Base-by-base conservation (phyloP, 306 rosid genomes). In the Cucumis melo region DNA sequence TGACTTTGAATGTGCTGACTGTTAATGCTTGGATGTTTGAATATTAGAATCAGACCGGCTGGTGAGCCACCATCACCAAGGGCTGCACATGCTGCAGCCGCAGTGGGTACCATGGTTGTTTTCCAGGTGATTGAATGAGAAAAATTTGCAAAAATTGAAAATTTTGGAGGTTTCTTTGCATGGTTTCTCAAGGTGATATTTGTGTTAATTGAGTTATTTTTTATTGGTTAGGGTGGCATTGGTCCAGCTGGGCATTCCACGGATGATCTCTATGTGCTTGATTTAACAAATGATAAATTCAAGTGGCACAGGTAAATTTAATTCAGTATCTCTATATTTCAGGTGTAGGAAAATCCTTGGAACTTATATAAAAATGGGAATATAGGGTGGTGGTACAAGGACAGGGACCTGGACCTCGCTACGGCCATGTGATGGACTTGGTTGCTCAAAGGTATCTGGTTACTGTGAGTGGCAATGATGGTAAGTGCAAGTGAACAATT, bases 181-280 rank as follows among this genome's bases (percentile, higher is more conserved):
- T 51, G 60, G 38, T 23, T 60, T 38, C 27, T 42, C 42, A 50
- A 23, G n/a, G 24, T 50, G 60, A 36, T 36, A 38, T 78, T 81
- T 46, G 9, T 39, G 16, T 70, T 61, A 80, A 72, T 46, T 24
- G 14, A 34, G 27, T 73, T 75, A 32, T 80, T 71, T 64, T 79
- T 51, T 1, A 54, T 73, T 85, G 84, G 80, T 29, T 87, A 95
- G 99, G 99, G 99, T 50, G 99, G 99, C 83, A 95, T 95, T 74
- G 99, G 99, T 84, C 99, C 99, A n/a, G 96, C 99, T 9, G 99
- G 99, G 71, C 99, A 92, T 80, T 95, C 98, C 1, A 92, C 98
- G 0, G 99, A 95, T 76, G 99, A 95, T 87, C 87, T 95, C 58
- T 91, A 56, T 51, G 99, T 95, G 72, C 98, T 95, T 42, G 99